Evolutionary conservation across 768 basidiomycete genomes (phyloP), one percentile per base, ranked within the genome.

Genomic region (Phanerodontia chrysosporium): DNA sequence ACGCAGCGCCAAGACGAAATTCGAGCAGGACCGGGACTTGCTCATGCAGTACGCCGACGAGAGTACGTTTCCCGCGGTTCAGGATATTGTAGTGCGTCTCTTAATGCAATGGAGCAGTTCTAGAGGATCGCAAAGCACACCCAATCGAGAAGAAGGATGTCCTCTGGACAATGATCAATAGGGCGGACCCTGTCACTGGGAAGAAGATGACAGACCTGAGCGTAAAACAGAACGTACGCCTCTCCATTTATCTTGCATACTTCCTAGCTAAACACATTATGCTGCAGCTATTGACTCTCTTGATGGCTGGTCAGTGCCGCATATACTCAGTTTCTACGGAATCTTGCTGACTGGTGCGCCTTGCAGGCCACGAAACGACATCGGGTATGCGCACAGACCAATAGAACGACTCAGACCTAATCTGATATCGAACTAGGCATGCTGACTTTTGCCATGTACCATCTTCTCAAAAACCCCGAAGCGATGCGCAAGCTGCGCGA

Each of bases 161-260:
- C 8, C 68, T 82, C 9, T 73, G 75, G 58, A 70, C 66, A 14
- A 80, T 82, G 80, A 54, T 82, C 39, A 67, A 72, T 21, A 76
- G 74, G 1, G 73, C 67, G 27, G 80, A 82, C 61, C 70, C 74
- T 1, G 74, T 75, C 62, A 79, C 80, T 1, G 79, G 80, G 27
- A 61, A 75, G 48, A 59, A 66, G 14, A 62, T 82, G 53, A 66
- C 74, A 0, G 75, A 78, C 32, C 72, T 76, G 39, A 76, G 69
- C 29, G 80, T 82, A 30, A 67, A 72, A 9, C 61, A 73, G 51
- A 80, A 82, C 67, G 75, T 76, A n/a, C n/a, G n/a, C n/a, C n/a
- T n/a, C n/a, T n/a, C n/a, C n/a, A n/a, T n/a, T n/a, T n/a, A n/a
- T n/a, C n/a, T n/a, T n/a, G n/a, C n/a, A n/a, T n/a, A n/a, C n/a